Evolutionary conservation across 768 basidiomycete species (phyloP).

Genomic region (Omphalotus guepiniiformis): DNA sequence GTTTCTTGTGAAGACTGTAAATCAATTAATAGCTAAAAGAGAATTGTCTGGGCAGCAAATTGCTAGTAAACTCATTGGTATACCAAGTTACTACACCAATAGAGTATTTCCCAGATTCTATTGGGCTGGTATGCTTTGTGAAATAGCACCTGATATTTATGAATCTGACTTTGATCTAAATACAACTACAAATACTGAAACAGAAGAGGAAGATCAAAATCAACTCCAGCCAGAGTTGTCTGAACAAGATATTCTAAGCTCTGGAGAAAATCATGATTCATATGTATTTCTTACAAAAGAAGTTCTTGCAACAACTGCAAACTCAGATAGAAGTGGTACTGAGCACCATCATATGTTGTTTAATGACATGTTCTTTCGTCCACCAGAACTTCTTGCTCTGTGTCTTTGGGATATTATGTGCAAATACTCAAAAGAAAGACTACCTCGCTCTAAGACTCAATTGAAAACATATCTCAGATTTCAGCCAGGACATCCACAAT

Average conservation of each 20-base stretch:
- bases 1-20: slow-evolving; percentile 7
- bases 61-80: background rate
- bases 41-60: slow-evolving; percentile 9
- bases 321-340: too few species aligned
- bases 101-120: slow-evolving; percentile 5
- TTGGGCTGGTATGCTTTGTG: slow-evolving; percentile 7
- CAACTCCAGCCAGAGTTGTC: too few species aligned
- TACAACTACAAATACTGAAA: background rate
- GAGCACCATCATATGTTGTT: background rate
- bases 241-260: too few species aligned
- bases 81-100: slow-evolving; percentile 4
- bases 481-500: slow-evolving; percentile 10
- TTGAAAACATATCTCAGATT: slow-evolving; percentile 8
- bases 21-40: slow-evolving; percentile 4
- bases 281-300: too few species aligned
- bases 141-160: slow-evolving; percentile 18
- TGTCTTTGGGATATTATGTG: slow-evolving; percentile 2
- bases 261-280: too few species aligned
- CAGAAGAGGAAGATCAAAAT: background rate
- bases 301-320: too few species aligned
- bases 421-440: background rate
- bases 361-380: slow-evolving; percentile 5
- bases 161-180: slow-evolving; percentile 18
- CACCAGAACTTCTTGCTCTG: background rate
- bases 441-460: background rate